These are phyloP conservation scores for Leccinum incarnatum DNA, from an alignment of 768 basidiomycete genomes.

Conservation along the genomic window DNA sequence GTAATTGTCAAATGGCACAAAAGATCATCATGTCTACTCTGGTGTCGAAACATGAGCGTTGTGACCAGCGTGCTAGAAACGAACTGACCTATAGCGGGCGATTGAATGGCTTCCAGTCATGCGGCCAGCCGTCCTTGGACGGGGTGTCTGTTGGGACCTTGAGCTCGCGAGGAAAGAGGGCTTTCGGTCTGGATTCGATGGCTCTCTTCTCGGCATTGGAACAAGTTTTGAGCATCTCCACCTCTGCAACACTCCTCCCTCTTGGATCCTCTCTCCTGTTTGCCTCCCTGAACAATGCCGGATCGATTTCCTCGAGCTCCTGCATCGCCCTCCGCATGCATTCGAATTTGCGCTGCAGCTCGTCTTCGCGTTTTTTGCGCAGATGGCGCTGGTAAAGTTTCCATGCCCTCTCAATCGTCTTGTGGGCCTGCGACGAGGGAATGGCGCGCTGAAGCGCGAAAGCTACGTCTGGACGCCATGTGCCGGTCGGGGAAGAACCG, in stretches of 20 bases:
- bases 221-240: slow-evolving; percentile 57
- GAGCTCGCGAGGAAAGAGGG: slow-evolving; percentile 85
- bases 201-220: slow-evolving; percentile 66
- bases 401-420: slow-evolving; percentile 92
- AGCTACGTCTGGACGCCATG: slow-evolving; percentile 80
- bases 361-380: slow-evolving; percentile 65
- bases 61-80: neutral
- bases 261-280: slow-evolving; percentile 77
- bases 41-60: neutral
- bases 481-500: slow-evolving; percentile 71
- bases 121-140: slow-evolving; percentile 77
- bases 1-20: neutral
- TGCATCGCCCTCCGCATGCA: slow-evolving; percentile 87
- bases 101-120: slow-evolving; percentile 75
- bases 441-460: slow-evolving; percentile 79
- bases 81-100: slow-evolving; percentile 39
- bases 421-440: slow-evolving; percentile 84
- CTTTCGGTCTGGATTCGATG: slow-evolving; percentile 73
- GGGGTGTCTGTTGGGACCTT: slow-evolving; percentile 86
- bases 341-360: slow-evolving; percentile 73
- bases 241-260: slow-evolving; percentile 52
- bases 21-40: neutral
- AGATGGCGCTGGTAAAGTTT: slow-evolving; percentile 73
- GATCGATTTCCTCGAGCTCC: slow-evolving; percentile 53
- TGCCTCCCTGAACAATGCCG: slow-evolving; percentile 63